These are phyloP conservation scores for Trichosporon asahii DNA, from an alignment of 1,284 basidiomycete genomes.

Conservation along the genomic window DNA sequence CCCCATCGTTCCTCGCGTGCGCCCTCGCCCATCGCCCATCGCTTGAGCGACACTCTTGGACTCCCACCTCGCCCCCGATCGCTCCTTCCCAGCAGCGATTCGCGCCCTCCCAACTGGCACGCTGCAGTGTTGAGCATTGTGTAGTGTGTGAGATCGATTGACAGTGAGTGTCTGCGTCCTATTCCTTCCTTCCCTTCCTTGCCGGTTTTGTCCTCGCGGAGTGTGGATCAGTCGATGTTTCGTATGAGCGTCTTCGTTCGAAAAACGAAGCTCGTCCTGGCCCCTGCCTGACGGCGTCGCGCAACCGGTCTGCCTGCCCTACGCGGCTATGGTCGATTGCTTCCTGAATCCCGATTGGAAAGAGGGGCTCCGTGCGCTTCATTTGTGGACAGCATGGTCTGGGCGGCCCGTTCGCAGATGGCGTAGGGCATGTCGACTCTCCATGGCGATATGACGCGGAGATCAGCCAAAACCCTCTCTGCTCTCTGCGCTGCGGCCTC, in stretches of 20 bases:
- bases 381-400: neutral
- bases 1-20: neutral
- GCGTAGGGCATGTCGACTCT: neutral
- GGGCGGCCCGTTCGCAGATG: constrained; percentile 2
- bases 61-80: neutral
- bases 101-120: neutral
- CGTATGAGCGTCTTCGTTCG: neutral
- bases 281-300: neutral
- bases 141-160: neutral
- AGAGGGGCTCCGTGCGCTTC: neutral
- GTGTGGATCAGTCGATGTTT: neutral
- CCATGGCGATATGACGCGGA: neutral
- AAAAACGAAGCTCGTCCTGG: neutral
- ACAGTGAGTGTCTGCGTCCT: neutral
- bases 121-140: neutral
- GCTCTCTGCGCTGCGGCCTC: neutral
- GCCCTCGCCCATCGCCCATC: neutral
- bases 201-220: neutral
- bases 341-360: neutral
- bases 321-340: neutral
- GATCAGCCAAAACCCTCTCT: neutral
- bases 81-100: neutral
- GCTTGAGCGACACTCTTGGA: neutral
- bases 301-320: neutral
- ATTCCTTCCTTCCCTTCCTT: neutral